These are phyloP conservation scores for Fusarium ramigenum DNA, from an alignment of 2,329 filamentous ascomycete genomes.

Conservation along the genomic window DNA sequence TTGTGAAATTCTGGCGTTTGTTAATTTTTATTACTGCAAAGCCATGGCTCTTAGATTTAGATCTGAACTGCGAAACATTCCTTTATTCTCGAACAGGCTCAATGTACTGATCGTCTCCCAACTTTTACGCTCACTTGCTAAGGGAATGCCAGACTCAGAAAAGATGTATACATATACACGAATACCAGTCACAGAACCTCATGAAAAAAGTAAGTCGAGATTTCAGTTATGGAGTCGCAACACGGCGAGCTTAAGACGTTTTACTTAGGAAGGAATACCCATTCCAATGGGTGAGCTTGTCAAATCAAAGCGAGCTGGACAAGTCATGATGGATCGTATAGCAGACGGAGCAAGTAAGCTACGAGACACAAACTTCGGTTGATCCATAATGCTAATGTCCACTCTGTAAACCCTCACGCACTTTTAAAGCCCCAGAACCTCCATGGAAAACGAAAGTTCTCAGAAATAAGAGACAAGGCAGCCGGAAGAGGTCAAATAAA, in stretches of 20 bases:
- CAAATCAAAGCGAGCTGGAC: neutral
- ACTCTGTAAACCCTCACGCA: neutral
- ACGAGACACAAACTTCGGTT: neutral
- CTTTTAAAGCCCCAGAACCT: neutral
- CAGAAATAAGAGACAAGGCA: conserved; percentile 10
- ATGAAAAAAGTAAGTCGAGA: neutral
- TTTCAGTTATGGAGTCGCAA: rapidly evolving
- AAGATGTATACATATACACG: conserved; percentile 13
- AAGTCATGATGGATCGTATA: neutral
- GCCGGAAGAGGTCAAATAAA: neutral
- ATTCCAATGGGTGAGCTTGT: conserved; percentile 22
- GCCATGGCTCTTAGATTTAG: neutral
- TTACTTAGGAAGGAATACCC: conserved; percentile 37
- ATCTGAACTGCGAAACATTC: neutral
- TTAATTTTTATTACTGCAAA: neutral
- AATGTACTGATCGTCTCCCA: neutral
- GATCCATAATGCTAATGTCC: neutral
- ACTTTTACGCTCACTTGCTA: neutral
- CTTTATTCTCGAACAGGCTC: neutral
- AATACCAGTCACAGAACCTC: conserved; percentile 19
- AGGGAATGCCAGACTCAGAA: neutral
- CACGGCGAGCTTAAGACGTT: neutral
- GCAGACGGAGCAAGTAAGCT: neutral
- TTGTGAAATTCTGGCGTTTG: neutral
- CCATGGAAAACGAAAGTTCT: neutral